These are phyloP conservation scores for Penicillium sp. DNA, from an alignment of 2,329 filamentous ascomycete genomes.

Conservation along the genomic window DNA sequence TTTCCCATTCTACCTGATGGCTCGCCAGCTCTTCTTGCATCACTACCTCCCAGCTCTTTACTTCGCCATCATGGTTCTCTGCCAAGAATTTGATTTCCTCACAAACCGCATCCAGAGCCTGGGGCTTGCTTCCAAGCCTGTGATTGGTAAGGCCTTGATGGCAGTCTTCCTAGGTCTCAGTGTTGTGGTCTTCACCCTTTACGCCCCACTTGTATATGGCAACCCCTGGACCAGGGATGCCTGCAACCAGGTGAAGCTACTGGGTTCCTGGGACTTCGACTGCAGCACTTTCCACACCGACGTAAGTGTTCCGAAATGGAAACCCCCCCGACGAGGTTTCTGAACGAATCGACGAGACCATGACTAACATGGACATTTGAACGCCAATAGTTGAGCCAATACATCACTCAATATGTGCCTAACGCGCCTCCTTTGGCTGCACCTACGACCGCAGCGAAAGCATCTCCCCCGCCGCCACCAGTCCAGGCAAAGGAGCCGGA, in stretches of 20 bases:
- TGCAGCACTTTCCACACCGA: slow-evolving; percentile 88
- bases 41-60: slow-evolving; percentile 98
- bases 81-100: slow-evolving; percentile 83
- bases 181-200: slow-evolving; percentile 76
- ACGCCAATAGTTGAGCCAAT: slow-evolving; percentile 39
- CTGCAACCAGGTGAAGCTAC: slow-evolving; percentile 83
- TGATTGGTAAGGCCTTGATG: slow-evolving; percentile 72
- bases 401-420: slow-evolving; percentile 34
- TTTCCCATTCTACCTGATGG: slow-evolving; percentile 98
- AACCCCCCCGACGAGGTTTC: slow-evolving; percentile 30
- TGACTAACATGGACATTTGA: slow-evolving; percentile 26
- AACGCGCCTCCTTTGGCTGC: slow-evolving; percentile 17
- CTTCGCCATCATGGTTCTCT: slow-evolving; percentile 86
- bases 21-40: slow-evolving; percentile 95
- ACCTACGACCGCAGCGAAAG: slow-evolving; percentile 26
- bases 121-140: slow-evolving; percentile 66
- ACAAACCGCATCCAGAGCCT: slow-evolving; percentile 70
- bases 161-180: slow-evolving; percentile 71
- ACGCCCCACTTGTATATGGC: slow-evolving; percentile 85
- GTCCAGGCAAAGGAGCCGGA: slow-evolving; percentile 21
- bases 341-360: slow-evolving; percentile 19
- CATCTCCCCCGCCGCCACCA: slow-evolving; percentile 14
- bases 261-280: slow-evolving; percentile 93
- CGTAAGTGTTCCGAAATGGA: slow-evolving; percentile 62
- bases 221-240: slow-evolving; percentile 89